phyloP scores from a whole-genome alignment of 2,329 filamentous ascomycete species.

The Exophiala spinifera region DNA sequence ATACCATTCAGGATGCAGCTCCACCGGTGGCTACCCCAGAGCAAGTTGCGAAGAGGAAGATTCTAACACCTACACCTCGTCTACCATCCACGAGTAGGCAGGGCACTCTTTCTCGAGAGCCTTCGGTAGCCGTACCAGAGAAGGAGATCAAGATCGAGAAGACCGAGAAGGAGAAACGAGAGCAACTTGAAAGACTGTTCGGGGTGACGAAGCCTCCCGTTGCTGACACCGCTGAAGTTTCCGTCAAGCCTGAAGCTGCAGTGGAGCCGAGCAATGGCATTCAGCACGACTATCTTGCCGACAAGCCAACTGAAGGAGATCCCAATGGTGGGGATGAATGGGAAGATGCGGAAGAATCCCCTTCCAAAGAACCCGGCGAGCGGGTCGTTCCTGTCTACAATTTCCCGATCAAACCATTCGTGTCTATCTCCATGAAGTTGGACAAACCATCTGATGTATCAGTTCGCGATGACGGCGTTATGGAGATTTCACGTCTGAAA shows the following conservation, averaged over 20 bases:
- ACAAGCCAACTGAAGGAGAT: conserved; percentile 3
- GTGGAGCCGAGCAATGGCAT: neutral
- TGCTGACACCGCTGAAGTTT: neutral
- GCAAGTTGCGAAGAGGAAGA: conserved; percentile 16
- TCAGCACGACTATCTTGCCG: neutral
- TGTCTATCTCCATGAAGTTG: conserved; percentile 72
- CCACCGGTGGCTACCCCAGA: conserved; percentile 8
- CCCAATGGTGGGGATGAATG: conserved; percentile 73
- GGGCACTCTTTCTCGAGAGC: conserved; percentile 18
- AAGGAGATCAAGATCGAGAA: conserved; percentile 1
- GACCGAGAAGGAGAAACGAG: neutral
- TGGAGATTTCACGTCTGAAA: conserved; percentile 91
- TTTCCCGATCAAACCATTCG: conserved; percentile 95
- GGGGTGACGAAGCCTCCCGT: too few species aligned
- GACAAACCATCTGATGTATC: conserved; percentile 55
- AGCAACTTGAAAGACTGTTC: too few species aligned
- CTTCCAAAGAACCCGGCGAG: conserved; percentile 58
- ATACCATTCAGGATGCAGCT: conserved; percentile 1
- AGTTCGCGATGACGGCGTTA: conserved; percentile 75
- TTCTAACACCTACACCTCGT: conserved; percentile 21
- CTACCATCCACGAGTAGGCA: conserved; percentile 10
- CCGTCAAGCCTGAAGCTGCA: neutral
- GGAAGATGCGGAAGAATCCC: conserved; percentile 73
- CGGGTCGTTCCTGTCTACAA: conserved; percentile 78
- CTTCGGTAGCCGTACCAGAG: conserved; percentile 11